Conservation (phyloP, 768 basidiomycete species). For the Amanita pseudoporphyria region DNA sequence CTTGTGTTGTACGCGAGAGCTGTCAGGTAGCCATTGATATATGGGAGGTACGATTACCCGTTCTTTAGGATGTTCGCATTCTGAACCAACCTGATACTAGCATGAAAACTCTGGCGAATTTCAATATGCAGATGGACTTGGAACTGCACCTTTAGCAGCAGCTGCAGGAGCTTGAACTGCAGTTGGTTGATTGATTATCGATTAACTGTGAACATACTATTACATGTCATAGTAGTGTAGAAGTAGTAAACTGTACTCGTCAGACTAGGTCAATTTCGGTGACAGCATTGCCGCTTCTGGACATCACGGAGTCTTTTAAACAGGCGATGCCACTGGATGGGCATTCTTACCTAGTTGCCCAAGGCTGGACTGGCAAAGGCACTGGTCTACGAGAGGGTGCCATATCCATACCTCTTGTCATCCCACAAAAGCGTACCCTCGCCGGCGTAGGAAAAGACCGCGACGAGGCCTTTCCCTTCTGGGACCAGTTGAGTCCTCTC, state of each 20-base stretch:
- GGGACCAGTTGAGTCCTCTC: conserved; percentile 79
- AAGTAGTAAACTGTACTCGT: too few species aligned
- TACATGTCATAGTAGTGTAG: too few species aligned
- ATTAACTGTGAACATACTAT: neutral
- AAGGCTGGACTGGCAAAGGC: conserved; percentile 87
- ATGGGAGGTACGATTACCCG: conserved; percentile 65
- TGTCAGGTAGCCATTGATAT: conserved; percentile 96
- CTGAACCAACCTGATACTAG: conserved; percentile 25
- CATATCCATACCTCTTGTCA: conserved; percentile 63
- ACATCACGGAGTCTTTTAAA: neutral
- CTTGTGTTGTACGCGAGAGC: conserved; percentile 87
- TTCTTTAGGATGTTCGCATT: conserved; percentile 1
- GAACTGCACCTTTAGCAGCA: conserved; percentile 6
- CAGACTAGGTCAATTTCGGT: too few species aligned
- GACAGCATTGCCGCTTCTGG: conserved; percentile 1
- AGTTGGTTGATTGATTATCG: too few species aligned
- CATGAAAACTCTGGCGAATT: conserved; percentile 77
- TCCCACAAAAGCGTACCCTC: conserved; percentile 80
- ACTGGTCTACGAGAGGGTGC: conserved; percentile 79
- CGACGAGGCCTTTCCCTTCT: conserved; percentile 95
- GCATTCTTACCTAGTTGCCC: conserved; percentile 61
- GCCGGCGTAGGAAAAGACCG: conserved; percentile 86
- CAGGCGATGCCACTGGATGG: conserved; percentile 57
- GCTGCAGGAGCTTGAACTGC: neutral
- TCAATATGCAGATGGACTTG: conserved; percentile 55